Base-by-base conservation (phyloP, 169 alveolate species). In the Babesia bigemina region DNA sequence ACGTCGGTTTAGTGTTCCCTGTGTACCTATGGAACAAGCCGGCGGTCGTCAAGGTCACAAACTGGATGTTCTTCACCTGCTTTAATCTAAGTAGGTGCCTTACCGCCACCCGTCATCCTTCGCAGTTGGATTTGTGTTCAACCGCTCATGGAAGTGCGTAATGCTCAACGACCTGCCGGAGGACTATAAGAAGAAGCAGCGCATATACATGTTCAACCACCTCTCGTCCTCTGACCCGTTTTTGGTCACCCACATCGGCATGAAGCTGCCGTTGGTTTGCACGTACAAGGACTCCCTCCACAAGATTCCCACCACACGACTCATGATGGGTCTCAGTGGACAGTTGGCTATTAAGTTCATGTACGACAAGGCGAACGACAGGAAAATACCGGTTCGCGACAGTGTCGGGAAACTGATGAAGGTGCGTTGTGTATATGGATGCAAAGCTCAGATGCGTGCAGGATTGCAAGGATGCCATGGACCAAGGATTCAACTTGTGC, bases 281-380 rank as follows among this genome's bases (percentile, higher is more conserved):
- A 57, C 73, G n/a, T 81, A 81, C 78, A 81, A 81, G 78, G 88
- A 81, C 55, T 44, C 88, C 12, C 33, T 81, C 2, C 84, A 81
- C 78, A 70, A 63, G 33, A 13, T 66, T 4, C 78, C 77, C 63
- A 69, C 84, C 16, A 22, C 44, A 21, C 53, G 57, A 28, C 56
- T 21, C 0, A 17, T 59, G 49, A 28, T 73, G 36, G 19, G 12
- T 45, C 22, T 70, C 0, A 26, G 52, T 29, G 84, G 84, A 11
- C 76, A 81, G 4, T 21, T 56, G 3, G 74, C 88, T 2, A 72
- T 81, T 12, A 22, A 72, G 17, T 81, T 81, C 53, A 52, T 22
- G 45, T 81, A 81, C 63, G 84, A 71, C 66, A 72, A 70, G 71
- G 84, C 26, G 16, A 81, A 49, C 28, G 77, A 60, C 59, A 70